Evolutionary conservation across 1,139 yeast species (phyloP).

Genomic region (Nakaseomyces sp.): DNA sequence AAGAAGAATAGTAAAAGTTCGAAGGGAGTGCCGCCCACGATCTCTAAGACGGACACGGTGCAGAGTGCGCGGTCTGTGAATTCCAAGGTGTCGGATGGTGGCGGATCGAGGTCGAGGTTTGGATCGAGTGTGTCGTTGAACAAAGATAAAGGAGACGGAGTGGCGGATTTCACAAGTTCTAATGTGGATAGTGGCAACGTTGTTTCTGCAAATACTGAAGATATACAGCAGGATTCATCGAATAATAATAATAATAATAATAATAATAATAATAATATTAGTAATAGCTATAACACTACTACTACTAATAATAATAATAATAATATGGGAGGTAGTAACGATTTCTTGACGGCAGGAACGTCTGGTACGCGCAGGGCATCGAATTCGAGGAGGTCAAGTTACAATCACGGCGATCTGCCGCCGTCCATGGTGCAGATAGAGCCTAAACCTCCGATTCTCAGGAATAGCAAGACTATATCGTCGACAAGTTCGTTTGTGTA

Average conservation of each 20-base stretch:
- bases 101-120: constrained; percentile 13
- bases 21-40: constrained; percentile 33
- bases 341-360: constrained; percentile 1
- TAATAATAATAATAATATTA: too few relatives aligned
- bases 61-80: constrained; percentile 43
- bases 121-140: neutral
- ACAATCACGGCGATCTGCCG: constrained; percentile 33
- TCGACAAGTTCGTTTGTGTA: constrained; percentile 11
- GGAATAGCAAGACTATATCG: constrained; percentile 22
- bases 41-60: constrained; percentile 47
- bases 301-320: neutral
- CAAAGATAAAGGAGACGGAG: neutral
- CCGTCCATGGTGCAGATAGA: constrained; percentile 57
- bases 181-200: too few relatives aligned
- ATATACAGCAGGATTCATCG: too few relatives aligned
- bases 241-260: too few relatives aligned
- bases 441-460: constrained; percentile 54
- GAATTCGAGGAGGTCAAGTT: constrained; percentile 24
- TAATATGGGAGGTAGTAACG: too few relatives aligned
- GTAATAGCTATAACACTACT: neutral
- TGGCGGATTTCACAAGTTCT: too few relatives aligned
- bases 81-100: too few relatives aligned
- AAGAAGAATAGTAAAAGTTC: constrained; percentile 19
- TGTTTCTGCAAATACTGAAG: too few relatives aligned
- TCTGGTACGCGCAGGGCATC: constrained; percentile 29